Evolutionary conservation across 345 rosid species (phyloP).

Genomic region (Passiflora organensis): DNA sequence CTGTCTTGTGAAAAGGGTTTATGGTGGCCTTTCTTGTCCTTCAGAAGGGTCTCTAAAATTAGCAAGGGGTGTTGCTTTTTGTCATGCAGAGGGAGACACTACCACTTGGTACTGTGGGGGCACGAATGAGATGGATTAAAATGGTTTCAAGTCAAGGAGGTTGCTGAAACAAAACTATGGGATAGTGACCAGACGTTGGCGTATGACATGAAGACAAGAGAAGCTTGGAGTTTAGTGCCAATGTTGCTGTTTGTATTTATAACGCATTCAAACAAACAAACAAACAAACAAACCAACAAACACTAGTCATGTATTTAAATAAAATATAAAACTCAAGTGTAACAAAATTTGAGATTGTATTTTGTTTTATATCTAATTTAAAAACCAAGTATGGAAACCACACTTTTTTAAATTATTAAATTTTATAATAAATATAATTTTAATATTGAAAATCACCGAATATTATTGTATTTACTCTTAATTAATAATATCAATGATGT

Average conservation of each 20-base stretch:
- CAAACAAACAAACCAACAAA: no score
- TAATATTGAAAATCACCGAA: no score
- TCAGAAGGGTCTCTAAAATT: neutral
- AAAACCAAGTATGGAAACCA: no score
- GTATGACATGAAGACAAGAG: neutral
- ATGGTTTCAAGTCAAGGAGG: neutral
- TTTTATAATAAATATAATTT: no score
- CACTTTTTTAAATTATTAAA: no score
- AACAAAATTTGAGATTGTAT: no score
- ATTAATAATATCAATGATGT: no score
- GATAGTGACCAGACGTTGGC: constrained; percentile 24
- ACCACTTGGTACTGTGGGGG: neutral
- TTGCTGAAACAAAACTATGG: neutral
- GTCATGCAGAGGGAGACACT: constrained; percentile 12
- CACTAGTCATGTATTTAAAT: no score
- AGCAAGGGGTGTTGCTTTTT: constrained; percentile 4
- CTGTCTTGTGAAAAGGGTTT: constrained; percentile 10
- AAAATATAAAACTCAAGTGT: no score
- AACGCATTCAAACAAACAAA: no score
- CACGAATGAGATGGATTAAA: neutral
- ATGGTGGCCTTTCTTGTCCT: constrained; percentile 14
- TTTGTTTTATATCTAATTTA: no score
- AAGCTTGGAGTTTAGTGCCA: constrained; percentile 11
- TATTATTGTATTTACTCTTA: no score
- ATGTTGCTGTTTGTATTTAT: neutral